Conservation (phyloP, 345 rosid species). For the Turritis glabra region DNA sequence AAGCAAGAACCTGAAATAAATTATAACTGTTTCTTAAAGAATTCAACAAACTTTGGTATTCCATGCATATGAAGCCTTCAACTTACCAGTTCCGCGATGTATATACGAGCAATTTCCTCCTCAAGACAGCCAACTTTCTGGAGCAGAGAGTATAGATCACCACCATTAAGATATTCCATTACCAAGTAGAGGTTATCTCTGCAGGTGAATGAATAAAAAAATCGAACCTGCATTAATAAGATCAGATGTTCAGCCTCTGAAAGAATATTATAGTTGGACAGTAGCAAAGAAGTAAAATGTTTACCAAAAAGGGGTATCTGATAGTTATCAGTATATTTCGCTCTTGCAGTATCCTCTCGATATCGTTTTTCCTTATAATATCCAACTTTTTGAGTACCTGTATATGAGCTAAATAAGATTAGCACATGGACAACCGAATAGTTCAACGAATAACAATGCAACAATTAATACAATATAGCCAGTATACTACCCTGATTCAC, state of each 20-base stretch:
- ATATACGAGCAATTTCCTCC: constrained; percentile 72
- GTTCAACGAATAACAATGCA: background rate
- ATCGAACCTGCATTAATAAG: constrained; percentile 66
- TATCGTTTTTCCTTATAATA: constrained; percentile 78
- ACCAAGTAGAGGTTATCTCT: constrained; percentile 89
- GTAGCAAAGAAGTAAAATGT: constrained; percentile 17
- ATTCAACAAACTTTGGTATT: constrained; percentile 13
- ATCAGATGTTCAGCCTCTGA: constrained; percentile 25
- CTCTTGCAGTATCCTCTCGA: constrained; percentile 77
- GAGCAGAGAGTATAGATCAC: constrained; percentile 79
- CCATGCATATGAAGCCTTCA: constrained; percentile 16
- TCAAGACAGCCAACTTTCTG: constrained; percentile 82
- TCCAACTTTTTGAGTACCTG: constrained; percentile 82
- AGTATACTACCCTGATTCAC: background rate
- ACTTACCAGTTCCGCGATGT: constrained; percentile 82
- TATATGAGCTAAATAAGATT: constrained; percentile 29
- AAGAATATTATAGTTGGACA: background rate
- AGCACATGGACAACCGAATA: constrained; percentile 11
- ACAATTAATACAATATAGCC: background rate
- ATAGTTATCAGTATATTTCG: constrained; percentile 80
- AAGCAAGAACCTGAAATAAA: constrained; percentile 77
- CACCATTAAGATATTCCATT: constrained; percentile 91
- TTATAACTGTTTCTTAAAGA: constrained; percentile 7
- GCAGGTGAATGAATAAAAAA: constrained; percentile 82
- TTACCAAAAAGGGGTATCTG: constrained; percentile 88